Conservation (phyloP, 345 rosid genomes). For the Linum trigynum region DNA sequence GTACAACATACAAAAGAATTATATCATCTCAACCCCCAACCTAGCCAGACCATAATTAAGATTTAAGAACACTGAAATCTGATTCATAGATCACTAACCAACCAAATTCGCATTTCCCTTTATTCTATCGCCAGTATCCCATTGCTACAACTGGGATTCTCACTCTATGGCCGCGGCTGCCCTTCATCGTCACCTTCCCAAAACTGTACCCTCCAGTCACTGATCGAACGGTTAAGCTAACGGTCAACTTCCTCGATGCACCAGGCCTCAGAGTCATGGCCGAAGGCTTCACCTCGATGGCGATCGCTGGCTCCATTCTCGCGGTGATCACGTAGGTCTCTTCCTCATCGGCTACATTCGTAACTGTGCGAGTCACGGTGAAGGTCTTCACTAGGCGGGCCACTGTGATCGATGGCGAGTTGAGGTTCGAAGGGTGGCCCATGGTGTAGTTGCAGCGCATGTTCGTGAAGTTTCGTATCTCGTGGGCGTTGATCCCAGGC, state of each 20-base stretch:
- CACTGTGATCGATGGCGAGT: conserved; percentile 76
- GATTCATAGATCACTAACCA: conserved; percentile 2
- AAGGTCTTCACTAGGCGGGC: conserved; percentile 66
- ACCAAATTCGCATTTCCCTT: not conserved
- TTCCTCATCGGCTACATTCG: conserved; percentile 59
- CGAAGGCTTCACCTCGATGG: conserved; percentile 69
- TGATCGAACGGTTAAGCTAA: conserved; percentile 54
- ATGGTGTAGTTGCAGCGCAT: conserved; percentile 60
- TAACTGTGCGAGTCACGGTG: conserved; percentile 58
- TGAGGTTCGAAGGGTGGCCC: conserved; percentile 75
- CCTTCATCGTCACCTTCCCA: conserved; percentile 73
- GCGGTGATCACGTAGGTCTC: conserved; percentile 73
- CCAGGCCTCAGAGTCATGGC: conserved; percentile 69
- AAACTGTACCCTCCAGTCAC: conserved; percentile 66
- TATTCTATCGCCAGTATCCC: conserved; percentile 52
- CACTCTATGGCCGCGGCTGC: conserved; percentile 89
- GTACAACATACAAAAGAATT: not conserved
- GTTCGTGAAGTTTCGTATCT: conserved; percentile 67
- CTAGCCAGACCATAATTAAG: not conserved
- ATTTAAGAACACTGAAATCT: not conserved
- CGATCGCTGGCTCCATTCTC: conserved; percentile 75
- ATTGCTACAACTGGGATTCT: conserved; percentile 73
- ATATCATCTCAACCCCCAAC: not conserved
- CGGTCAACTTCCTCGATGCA: conserved; percentile 50
- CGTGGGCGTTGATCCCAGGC: conserved; percentile 61